Evolutionary conservation across 2,329 filamentous ascomycete species (phyloP), one percentile per base, ranked within the genome.

Genomic region (Fusarium setosum): DNA sequence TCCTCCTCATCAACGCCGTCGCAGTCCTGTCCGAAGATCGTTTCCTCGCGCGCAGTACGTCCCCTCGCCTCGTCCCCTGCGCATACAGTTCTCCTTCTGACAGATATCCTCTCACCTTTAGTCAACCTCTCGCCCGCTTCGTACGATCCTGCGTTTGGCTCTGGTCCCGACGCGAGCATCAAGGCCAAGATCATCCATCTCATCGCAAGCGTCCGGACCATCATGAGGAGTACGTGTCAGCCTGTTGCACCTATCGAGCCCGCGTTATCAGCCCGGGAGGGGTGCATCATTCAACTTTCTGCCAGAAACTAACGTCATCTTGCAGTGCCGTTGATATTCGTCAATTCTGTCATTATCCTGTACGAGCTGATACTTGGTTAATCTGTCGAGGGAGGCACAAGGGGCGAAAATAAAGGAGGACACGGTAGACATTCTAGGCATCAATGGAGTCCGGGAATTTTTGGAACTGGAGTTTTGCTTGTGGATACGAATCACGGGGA

Each of bases 1-100:
- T 97, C 76, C 92, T 98, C 74, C 87, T 98, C 76, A 90, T 96
- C 80, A 99, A 99, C 80, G 93, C 93, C 69, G 91, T 98, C 76
- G 93, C 94, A 66, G 89, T 97, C 75, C 91, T 98, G 68, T 97
- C 93, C 72, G 94, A 97, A 87, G 94, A 97, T 81, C 91, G 94
- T 64, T 97, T 97, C 79, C 92, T 97, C 69, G 80, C 91, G 81
- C 90, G 77, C 71, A 96, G 79, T 81, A 75, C 67, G 78, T 62
- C 26, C 31, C 23, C 17, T 32, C 45, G 23, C 40, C 55, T 11
- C 40, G 32, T 31, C 48, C 15, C 18, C 18, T 18, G 34, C 47
- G 23, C 9, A 21, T 21, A 21, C 56, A 41, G 23, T n/a, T 12
- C 18, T 38, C 47, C 35, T 20, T 64, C 52, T 74, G 50, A 73